These are phyloP conservation scores for Corylus avellana DNA, from an alignment of 306 rosid species.

Conservation along the genomic window DNA sequence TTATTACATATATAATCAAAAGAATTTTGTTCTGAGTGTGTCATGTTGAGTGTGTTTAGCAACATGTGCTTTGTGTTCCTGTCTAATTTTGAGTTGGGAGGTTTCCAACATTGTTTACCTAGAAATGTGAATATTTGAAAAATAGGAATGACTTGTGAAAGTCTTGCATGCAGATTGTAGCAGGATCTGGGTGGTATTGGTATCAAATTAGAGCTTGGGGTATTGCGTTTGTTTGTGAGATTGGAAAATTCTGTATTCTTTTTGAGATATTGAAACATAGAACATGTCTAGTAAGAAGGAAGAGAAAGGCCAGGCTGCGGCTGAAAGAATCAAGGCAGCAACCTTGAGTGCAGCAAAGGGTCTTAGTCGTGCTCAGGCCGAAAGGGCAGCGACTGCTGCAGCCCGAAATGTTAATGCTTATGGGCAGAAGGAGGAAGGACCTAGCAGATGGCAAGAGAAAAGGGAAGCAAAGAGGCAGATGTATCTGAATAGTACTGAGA, in stretches of 20 bases:
- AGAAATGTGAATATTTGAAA: background rate
- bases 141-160: background rate
- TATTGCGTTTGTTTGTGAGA: background rate
- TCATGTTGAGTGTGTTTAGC: background rate
- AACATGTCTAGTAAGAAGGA: conserved; percentile 96
- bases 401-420: conserved; percentile 97
- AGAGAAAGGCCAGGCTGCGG: conserved; percentile 93
- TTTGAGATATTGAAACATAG: conserved; percentile 10
- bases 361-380: conserved; percentile 97
- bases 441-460: conserved; percentile 99
- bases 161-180: conserved; percentile 15
- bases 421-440: conserved; percentile 99
- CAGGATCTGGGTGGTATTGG: background rate
- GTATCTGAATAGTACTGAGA: conserved; percentile 98
- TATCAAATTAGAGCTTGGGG: background rate
- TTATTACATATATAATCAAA: background rate
- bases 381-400: conserved; percentile 90
- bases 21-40: background rate
- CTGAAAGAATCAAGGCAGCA: conserved; percentile 95
- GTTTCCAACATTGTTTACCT: background rate
- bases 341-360: conserved; percentile 94
- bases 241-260: background rate
- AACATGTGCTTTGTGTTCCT: background rate
- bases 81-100: background rate
- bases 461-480: conserved; percentile 98